Base-by-base conservation (phyloP, 2,329 filamentous ascomycete genomes). In the Colletotrichum lindemuthianum region DNA sequence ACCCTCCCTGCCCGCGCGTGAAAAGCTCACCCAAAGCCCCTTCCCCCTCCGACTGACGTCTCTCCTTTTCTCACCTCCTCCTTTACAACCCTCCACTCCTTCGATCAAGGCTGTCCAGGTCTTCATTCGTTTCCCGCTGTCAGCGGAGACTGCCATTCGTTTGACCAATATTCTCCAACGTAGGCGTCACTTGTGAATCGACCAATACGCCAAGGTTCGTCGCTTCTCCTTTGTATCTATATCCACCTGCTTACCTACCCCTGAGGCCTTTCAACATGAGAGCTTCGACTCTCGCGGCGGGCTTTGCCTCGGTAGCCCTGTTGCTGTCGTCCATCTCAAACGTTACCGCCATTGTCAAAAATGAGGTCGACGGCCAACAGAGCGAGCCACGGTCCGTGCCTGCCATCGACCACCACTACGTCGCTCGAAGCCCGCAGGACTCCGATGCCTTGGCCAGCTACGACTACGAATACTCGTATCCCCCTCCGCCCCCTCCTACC, bases 281-380 rank as follows among this genome's bases (percentile, higher is more conserved):
- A 68, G 70, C 60, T 33, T 74, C 68, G 12, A 70, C 70, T 70
- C 66, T 77, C 56, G 66, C 71, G 67, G 58, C 72, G 66, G 72
- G 74, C 71, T 57, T 79, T 36, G 63, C 75, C 67, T 77, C 74
- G 70, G 75, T 74, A 59, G 60, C 73, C 33, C 39, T 72, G 51
- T 58, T 80, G 24, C 48, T 77, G 13, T 55, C 67, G 54, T 72
- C 52, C 48, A 11, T 72, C 37, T 63, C 71, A 13, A 41, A 60
- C 45, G 63, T 68, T 15, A 34, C 10, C 2, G 65, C 48, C 6
- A 37, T 2, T 11, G 32, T 36, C 11, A 34, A 16, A 24, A 9
- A 37, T 13, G 24, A 41, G 11, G 16, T 9, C 40, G 15, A 51
- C 2, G 12, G 13, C 11, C 41, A 39, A n/a, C n/a, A 49, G 34